Evolutionary conservation across 257 asterid species (phyloP), one percentile per base, ranked within the genome.

Genomic region (Lycium ferocissimum): DNA sequence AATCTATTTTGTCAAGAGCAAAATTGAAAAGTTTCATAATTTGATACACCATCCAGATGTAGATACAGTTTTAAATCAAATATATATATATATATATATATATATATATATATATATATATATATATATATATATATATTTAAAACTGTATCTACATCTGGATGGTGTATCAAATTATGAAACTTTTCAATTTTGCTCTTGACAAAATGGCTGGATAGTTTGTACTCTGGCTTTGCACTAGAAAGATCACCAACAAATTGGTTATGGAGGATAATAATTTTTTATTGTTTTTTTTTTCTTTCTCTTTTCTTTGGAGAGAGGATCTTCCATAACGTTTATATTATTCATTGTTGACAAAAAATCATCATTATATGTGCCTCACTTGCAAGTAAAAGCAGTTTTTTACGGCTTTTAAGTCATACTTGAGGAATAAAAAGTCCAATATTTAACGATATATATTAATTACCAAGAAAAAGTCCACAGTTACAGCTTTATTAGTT

Each of bases 391-490:
- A 12, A 26, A 33, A 78, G 80, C 79, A 63, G n/a, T 17, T 14
- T 54, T 65, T 82, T 82, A 35, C 17, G 47, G 81, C 49, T 4
- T 75, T 45, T 54, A 37, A n/a, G 80, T 66, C 81, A 22, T n/a
- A 54, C 73, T 66, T 66, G 56, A 78, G 62, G 61, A 66, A 26
- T 26, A 37, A 14, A 67, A 78, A 54, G 62, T 37, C 12, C n/a
- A 40, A 67, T 38, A 26, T 80, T 79, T 66, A 65, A 35, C 49
- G 26, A 61, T 66, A 43, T 40, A 67, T 9, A 26, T 9, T 9
- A 6, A 67, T 80, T 67, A 38, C 53, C 59, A 20, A 51, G 63
- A 65, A 66, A 79, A 85, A 75, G 37, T 84, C 65, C 54, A 53
- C 13, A 75, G 9, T 37, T 33, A 15, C 7, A 58, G 43, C 13